Evolutionary conservation across 169 alveolate genomes (phyloP), one percentile per base, ranked within the genome.

Genomic region (Eimeria maxima): DNA sequence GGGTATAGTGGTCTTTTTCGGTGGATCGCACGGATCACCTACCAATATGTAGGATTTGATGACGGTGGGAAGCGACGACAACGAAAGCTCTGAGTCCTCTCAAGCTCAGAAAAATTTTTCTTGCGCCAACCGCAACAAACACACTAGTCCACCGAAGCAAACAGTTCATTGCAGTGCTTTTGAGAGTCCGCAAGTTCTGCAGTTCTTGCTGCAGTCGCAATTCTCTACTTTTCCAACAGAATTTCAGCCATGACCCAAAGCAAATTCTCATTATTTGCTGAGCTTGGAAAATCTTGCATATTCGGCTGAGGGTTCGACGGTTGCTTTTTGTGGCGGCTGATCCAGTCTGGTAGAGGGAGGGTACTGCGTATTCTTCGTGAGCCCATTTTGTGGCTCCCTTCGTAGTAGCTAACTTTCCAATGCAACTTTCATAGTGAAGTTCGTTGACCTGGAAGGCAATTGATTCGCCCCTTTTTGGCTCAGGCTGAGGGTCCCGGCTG

Each of bases 211-310:
- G 93, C 65, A 87, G 93, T 20, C 93, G 81, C 16, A 87, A 27
- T 33, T 87, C 81, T 42, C 44, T 87, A 5, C 50, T 63, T 47
- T 65, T 87, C 53, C 94, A 83, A 53, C 83, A 87, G 83, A 65
- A 87, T 44, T 81, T 47, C 81, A 87, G n/a, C 94, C 80, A 87
- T 10, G 94, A 55, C 24, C 83, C 65, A 7, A 87, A 87, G 63
- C 94, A 87, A 38, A 74, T 24, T n/a, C 80, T 67, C 94, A 87
- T 87, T n/a, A n/a, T 42, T n/a, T 65, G 83, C 94, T 44, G 83
- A 18, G 65, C 53, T 44, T 87, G 83, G 44, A 14, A 87, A 16
- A 67, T n/a, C 20, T 45, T 87, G 53, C 94, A 87, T 4, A 65
- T 38, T 29, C 45, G 67, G 44, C 45, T 24, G 8, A 87, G 81